Evolutionary conservation across 1,139 yeast genomes (phyloP), one percentile per base, ranked within the genome.

Genomic region (Blastobotrys arbuscula): DNA sequence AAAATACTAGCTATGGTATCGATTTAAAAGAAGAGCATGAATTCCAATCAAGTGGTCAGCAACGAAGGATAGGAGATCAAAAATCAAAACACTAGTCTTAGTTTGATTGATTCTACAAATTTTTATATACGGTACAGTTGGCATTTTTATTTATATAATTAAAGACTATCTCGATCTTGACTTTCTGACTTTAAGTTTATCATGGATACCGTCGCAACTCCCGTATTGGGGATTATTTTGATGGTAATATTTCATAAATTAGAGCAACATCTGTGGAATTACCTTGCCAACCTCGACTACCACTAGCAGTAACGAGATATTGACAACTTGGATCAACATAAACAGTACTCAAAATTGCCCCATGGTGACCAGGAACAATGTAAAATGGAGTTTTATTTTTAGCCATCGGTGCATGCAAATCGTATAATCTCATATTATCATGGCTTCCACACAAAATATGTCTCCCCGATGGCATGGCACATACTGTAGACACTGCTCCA

Each of bases 251-350:
- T 62, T 89, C 95, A 64, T 89, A 90, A 38, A 89, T 74, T 59
- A 89, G 75, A 7, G 86, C 85, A 26, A 82, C 77, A 54, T 92
- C 98, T 0, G 95, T 84, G 38, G 82, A 77, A 31, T 73, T 69
- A 2, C 95, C 86, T 60, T 84, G 92, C 97, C 97, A 90, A 3
- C 98, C 98, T 61, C 97, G 77, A 57, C 85, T 87, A 7, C 98
- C 98, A 66, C 96, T 85, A 0, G 97, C 83, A 61, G 96, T 84
- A 13, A 90, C 78, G 81, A 92, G 75, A 64, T 86, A 92, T 56
- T 92, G 71, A 42, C 95, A 89, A 1, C 92, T 84, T 38, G 89
- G 92, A 63, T 90, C 97, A 31, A 90, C 83, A 54, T 78, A 85
- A n/a, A 50, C 70, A 45, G 80, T 77, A 73, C 96, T 68, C 67